Evolutionary conservation across 805 yeast species (phyloP).

Genomic region (Brettanomyces anomalus): DNA sequence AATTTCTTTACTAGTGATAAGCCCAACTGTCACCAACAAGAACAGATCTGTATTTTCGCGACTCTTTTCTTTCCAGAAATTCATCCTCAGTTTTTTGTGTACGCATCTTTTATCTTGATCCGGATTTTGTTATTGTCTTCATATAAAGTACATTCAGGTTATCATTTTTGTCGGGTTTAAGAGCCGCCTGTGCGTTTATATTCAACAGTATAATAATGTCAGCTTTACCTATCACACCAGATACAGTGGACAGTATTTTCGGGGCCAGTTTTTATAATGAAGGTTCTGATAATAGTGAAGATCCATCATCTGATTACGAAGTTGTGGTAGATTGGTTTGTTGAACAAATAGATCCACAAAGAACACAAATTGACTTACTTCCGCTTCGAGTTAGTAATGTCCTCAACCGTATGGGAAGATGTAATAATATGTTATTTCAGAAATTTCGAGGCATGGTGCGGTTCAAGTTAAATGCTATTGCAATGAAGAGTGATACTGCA

Average conservation of each 20-base stretch:
- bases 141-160: neutral
- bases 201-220: neutral
- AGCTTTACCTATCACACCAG: neutral
- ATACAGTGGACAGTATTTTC: neutral
- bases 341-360: conserved; percentile 3
- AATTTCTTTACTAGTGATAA: too few relatives aligned
- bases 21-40: too few relatives aligned
- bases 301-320: conserved; percentile 16
- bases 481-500: neutral
- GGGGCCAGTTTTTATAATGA: neutral
- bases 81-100: neutral
- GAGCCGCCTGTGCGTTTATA: neutral
- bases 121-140: neutral
- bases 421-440: conserved; percentile 13
- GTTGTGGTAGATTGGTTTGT: conserved; percentile 19
- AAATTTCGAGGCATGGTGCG: conserved; percentile 9
- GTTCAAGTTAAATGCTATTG: conserved; percentile 10
- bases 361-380: conserved; percentile 3
- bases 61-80: too few relatives aligned
- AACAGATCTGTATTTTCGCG: too few relatives aligned
- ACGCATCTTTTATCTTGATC: neutral
- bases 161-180: neutral
- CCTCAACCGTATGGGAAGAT: conserved; percentile 10
- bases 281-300: conserved; percentile 6
- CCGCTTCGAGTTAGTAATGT: conserved; percentile 16